phyloP scores from a whole-genome alignment of 805 yeast species.

The Candida germanica region DNA sequence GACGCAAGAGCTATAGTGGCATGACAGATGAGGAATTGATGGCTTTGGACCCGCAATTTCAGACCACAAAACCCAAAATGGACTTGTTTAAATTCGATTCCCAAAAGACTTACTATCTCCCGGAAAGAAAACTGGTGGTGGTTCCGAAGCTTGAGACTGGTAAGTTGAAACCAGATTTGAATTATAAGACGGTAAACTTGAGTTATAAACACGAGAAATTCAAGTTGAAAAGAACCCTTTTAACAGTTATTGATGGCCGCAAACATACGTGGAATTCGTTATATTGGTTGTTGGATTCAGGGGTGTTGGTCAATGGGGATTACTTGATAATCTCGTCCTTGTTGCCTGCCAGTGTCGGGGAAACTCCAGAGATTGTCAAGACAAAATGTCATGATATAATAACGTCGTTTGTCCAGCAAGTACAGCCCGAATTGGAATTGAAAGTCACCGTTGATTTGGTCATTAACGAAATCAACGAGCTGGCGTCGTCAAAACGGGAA shows the following conservation, averaged over 20 bases:
- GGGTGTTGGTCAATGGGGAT: constrained; percentile 37
- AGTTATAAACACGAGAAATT: constrained; percentile 42
- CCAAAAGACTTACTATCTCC: constrained; percentile 28
- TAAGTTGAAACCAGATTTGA: constrained; percentile 26
- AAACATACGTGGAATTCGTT: constrained; percentile 43
- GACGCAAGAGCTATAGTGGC: constrained; percentile 45
- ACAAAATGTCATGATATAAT: constrained; percentile 25
- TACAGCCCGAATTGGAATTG: constrained; percentile 20
- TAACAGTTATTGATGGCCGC: constrained; percentile 38
- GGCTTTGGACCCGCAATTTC: constrained; percentile 52
- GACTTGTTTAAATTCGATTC: constrained; percentile 45
- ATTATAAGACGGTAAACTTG: constrained; percentile 38
- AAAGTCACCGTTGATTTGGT: constrained; percentile 42
- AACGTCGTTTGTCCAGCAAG: constrained; percentile 18
- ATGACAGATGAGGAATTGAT: constrained; percentile 54
- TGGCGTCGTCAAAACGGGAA: constrained; percentile 4
- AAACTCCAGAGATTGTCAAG: background rate
- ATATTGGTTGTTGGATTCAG: constrained; percentile 29
- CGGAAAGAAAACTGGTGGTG: constrained; percentile 13
- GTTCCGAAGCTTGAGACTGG: constrained; percentile 11
- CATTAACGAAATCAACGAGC: constrained; percentile 16
- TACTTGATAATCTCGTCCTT: constrained; percentile 34
- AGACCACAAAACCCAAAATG: constrained; percentile 35
- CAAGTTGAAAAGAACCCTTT: constrained; percentile 26
- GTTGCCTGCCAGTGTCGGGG: constrained; percentile 20